A percentile compares a stretch with the other conserved stretches of the same genome.
These are phyloP conservation scores for Apiospora malaysiana DNA, from an alignment of 2,329 filamentous ascomycete species.

Conservation along the genomic window DNA sequence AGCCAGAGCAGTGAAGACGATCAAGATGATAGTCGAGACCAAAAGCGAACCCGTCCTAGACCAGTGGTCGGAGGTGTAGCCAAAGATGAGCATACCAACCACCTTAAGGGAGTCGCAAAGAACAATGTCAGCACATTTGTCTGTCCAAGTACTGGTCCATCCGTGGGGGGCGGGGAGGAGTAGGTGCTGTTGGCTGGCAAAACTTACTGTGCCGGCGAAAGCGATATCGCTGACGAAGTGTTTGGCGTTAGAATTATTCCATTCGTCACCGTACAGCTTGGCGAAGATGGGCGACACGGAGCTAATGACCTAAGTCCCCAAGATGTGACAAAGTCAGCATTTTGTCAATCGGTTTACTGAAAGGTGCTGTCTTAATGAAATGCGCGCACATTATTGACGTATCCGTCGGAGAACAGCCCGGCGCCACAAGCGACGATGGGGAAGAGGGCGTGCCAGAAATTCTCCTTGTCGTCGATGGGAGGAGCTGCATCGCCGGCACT, in stretches of 20 bases:
- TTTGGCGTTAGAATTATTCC: constrained; percentile 70
- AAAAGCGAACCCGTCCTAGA: constrained; percentile 84
- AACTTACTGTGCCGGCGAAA: constrained; percentile 73
- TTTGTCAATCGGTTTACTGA: neutral
- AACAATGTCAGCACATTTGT: neutral
- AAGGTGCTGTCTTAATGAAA: neutral
- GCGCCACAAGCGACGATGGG: constrained; percentile 89
- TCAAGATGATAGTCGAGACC: constrained; percentile 80
- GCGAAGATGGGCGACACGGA: constrained; percentile 80
- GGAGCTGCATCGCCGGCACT: neutral
- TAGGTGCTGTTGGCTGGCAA: neutral
- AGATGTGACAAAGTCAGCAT: too few relatives aligned
- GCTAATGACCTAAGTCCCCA: constrained; percentile 91
- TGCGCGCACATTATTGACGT: constrained; percentile 76
- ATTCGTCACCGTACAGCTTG: constrained; percentile 72
- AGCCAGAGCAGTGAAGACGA: constrained; percentile 81
- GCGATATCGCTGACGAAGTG: constrained; percentile 82
- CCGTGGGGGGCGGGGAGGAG: neutral
- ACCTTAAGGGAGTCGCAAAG: constrained; percentile 48
- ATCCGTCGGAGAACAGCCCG: constrained; percentile 89
- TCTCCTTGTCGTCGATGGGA: constrained; percentile 35
- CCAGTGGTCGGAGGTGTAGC: constrained; percentile 82
- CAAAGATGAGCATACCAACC: constrained; percentile 80
- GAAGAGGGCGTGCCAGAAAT: constrained; percentile 46
- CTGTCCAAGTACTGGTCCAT: neutral